Conservation (phyloP, 202 grass and related monocot species). For the Carex sylvatica region DNA sequence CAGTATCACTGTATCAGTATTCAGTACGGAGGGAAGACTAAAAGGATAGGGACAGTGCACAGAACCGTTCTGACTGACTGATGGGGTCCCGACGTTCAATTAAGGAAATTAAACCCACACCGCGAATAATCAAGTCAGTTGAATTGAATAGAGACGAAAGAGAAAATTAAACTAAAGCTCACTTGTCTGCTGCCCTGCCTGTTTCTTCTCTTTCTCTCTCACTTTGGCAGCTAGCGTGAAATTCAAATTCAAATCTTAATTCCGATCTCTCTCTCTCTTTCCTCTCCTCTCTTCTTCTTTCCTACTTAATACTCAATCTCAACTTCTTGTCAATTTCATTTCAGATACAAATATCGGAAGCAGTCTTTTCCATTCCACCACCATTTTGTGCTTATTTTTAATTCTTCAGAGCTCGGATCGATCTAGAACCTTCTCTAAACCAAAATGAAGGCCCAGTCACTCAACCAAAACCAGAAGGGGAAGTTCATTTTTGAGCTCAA, state of each 20-base stretch:
- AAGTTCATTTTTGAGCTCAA: constrained; percentile 78
- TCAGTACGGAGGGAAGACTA: too few relatives aligned
- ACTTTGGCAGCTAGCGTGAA: background rate
- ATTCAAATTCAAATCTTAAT: constrained; percentile 20
- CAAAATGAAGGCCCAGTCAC: constrained; percentile 53
- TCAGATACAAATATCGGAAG: background rate
- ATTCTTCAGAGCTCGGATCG: background rate
- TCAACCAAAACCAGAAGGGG: constrained; percentile 49
- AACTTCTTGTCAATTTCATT: background rate
- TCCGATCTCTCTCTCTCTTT: background rate
- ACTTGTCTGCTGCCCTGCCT: too few relatives aligned
- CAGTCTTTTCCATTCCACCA: background rate
- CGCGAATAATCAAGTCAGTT: background rate
- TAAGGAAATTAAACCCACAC: background rate
- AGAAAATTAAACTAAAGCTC: background rate
- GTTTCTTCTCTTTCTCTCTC: background rate
- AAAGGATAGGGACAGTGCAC: background rate
- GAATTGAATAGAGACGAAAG: background rate
- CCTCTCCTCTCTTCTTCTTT: background rate
- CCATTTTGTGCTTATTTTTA: too few relatives aligned
- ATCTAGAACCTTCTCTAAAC: background rate
- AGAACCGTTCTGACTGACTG: background rate
- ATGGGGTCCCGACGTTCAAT: background rate
- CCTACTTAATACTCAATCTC: too few relatives aligned
- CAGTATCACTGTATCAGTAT: background rate